Percentiles rank a stretch among this genome's conserved stretches.
phyloP scores from a whole-genome alignment of 257 asterid genomes.

The Gardenia jasminoides region DNA sequence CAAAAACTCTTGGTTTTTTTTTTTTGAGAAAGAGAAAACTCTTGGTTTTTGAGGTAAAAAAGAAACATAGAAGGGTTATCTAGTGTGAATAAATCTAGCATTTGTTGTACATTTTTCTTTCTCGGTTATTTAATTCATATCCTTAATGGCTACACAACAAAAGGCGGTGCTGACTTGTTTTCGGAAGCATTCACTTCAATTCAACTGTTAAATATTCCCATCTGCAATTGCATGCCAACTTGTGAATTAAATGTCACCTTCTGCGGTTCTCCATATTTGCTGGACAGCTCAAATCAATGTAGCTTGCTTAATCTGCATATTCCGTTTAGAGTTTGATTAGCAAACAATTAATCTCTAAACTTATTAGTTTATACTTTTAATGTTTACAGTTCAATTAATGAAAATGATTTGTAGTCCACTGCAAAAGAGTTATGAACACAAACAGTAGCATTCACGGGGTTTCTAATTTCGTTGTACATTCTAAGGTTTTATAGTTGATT shows the following conservation, averaged over 20 bases:
- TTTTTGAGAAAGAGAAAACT: no score
- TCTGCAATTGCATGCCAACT: conserved; percentile 4
- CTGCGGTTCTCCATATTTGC: conserved; percentile 4
- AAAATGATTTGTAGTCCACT: background rate
- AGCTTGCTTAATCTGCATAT: background rate
- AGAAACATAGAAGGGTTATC: background rate
- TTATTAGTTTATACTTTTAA: background rate
- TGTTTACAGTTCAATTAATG: background rate
- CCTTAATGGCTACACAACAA: background rate
- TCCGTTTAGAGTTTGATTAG: background rate
- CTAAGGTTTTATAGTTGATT: background rate
- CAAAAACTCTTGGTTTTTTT: no score
- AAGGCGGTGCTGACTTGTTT: conserved; percentile 12
- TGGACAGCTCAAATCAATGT: conserved; percentile 16
- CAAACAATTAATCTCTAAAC: background rate
- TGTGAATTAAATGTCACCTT: conserved; percentile 1
- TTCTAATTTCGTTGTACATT: background rate
- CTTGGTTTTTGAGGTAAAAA: no score
- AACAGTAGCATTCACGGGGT: background rate
- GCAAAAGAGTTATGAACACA: background rate
- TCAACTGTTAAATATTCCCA: conserved; percentile 11
- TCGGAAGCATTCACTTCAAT: conserved; percentile 24
- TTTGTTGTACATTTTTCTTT: background rate
- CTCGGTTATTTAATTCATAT: background rate
- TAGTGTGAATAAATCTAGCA: background rate